phyloP scores from a whole-genome alignment of 1,139 yeast genomes.

The Blastobotrys aristatus region DNA sequence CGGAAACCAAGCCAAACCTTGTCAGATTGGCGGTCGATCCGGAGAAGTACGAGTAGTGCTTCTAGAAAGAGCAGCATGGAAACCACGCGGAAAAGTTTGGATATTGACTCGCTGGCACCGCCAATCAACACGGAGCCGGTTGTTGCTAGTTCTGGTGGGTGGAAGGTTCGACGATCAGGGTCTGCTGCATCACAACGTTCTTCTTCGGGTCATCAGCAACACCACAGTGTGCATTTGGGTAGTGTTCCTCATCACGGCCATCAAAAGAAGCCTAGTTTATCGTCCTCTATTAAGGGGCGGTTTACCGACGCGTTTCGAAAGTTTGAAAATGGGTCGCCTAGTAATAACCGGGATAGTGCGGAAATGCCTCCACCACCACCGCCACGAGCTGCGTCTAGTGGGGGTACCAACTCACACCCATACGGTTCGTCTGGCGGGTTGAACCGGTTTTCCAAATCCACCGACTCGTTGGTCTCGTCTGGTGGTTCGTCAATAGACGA shows the following conservation, averaged over 20 bases:
- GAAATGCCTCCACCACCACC: constrained; percentile 15
- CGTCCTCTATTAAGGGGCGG: constrained; percentile 25
- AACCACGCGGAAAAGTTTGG: neutral
- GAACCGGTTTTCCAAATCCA: constrained; percentile 20
- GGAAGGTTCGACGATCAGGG: constrained; percentile 19
- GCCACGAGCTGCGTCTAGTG: constrained; percentile 14
- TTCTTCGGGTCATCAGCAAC: neutral
- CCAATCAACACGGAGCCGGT: neutral
- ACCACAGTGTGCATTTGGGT: neutral
- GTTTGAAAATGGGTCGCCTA: constrained; percentile 18
- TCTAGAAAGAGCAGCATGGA: constrained; percentile 1
- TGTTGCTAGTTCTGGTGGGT: too few relatives aligned
- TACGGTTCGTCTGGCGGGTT: neutral
- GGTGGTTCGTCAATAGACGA: constrained; percentile 10
- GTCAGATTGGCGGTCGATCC: constrained; percentile 7
- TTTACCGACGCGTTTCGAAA: constrained; percentile 33
- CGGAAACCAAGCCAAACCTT: constrained; percentile 28
- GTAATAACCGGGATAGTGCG: neutral
- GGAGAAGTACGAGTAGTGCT: constrained; percentile 8
- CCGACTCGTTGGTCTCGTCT: constrained; percentile 18
- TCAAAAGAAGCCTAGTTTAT: constrained; percentile 26
- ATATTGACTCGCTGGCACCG: neutral
- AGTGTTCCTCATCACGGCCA: constrained; percentile 16
- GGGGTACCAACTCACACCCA: constrained; percentile 5
- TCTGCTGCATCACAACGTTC: constrained; percentile 14